These are phyloP conservation scores for Oryza brachyantha DNA, from an alignment of 176 grass and related monocot species.

Conservation along the genomic window DNA sequence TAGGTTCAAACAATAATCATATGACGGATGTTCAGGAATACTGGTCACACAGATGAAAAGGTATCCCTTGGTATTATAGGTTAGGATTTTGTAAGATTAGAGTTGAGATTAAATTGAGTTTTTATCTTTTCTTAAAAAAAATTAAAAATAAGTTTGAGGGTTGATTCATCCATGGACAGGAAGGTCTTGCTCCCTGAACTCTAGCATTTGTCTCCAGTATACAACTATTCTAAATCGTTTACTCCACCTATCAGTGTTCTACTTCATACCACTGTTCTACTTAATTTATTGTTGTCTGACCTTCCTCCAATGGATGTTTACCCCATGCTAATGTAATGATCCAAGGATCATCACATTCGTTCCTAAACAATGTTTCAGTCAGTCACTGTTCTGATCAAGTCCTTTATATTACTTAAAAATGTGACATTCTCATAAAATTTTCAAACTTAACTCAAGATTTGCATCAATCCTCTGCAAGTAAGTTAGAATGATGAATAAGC, in stretches of 20 bases:
- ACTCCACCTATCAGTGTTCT: background rate
- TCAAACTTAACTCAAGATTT: background rate
- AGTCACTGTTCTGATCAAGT: background rate
- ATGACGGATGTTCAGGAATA: background rate
- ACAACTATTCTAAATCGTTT: background rate
- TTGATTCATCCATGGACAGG: too few relatives aligned
- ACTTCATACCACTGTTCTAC: background rate
- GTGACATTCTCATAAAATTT: background rate
- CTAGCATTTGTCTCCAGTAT: background rate
- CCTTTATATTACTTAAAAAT: background rate
- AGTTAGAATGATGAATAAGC: conserved; percentile 10
- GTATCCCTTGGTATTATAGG: background rate
- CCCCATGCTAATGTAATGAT: background rate
- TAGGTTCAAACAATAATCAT: background rate
- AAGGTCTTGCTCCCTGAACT: background rate
- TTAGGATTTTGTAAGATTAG: background rate
- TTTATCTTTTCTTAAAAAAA: background rate
- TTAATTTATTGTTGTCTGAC: too few relatives aligned
- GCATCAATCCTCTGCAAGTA: background rate
- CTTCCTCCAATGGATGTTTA: background rate
- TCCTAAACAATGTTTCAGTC: background rate
- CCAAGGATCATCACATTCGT: background rate
- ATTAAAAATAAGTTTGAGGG: background rate
- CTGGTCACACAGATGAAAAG: background rate
- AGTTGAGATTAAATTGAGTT: background rate